Conservation (phyloP, 2,329 filamentous ascomycete genomes). For the Eurotiales sp. region DNA sequence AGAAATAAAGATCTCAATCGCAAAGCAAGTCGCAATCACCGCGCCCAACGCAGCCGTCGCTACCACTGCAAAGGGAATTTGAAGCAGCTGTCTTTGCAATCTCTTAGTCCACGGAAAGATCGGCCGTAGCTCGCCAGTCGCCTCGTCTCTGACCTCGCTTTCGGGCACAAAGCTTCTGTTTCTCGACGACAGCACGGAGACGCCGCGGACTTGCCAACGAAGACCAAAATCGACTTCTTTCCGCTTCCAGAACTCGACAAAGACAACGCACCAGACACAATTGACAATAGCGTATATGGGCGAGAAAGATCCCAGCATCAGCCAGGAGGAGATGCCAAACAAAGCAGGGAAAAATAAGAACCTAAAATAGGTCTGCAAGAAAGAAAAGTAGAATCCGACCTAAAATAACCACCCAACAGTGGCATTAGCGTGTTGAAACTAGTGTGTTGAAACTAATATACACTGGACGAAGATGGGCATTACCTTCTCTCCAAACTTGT, state of each 20-base stretch:
- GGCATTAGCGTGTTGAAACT: too few relatives aligned
- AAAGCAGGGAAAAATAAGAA: constrained; percentile 79
- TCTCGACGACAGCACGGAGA: constrained; percentile 75
- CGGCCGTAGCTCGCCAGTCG: constrained; percentile 75
- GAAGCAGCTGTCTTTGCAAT: constrained; percentile 75
- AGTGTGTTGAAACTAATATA: too few relatives aligned
- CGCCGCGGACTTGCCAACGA: constrained; percentile 84
- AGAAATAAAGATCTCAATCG: constrained; percentile 93
- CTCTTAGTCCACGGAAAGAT: constrained; percentile 75
- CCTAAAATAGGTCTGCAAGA: constrained; percentile 87
- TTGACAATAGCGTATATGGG: constrained; percentile 75
- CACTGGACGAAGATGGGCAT: constrained; percentile 11
- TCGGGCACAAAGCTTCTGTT: constrained; percentile 78
- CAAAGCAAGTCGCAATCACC: constrained; percentile 87
- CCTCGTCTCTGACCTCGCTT: constrained; percentile 68
- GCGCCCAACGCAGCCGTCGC: constrained; percentile 71
- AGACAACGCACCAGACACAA: constrained; percentile 80
- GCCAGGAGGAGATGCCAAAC: constrained; percentile 75
- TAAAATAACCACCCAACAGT: constrained; percentile 27
- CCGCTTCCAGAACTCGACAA: constrained; percentile 95
- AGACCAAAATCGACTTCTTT: constrained; percentile 85
- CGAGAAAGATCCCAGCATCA: constrained; percentile 80
- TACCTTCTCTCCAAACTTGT: constrained; percentile 67
- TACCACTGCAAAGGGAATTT: constrained; percentile 81
- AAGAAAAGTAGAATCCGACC: constrained; percentile 95